Evolutionary conservation across 1,284 basidiomycete species (phyloP).

Genomic region (Lignosus rhinocerotis): DNA sequence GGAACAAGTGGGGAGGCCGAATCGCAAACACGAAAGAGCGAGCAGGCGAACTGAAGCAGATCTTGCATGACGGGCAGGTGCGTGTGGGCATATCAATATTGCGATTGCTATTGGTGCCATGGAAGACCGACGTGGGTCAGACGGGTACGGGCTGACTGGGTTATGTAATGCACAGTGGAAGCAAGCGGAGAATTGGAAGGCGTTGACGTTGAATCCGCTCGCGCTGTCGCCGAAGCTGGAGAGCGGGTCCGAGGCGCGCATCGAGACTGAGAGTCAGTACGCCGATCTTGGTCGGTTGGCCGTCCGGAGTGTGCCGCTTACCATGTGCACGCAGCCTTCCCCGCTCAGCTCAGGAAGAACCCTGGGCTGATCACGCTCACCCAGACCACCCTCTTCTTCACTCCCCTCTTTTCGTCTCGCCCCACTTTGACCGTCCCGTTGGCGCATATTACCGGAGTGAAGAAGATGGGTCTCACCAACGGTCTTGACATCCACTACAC

Average conservation of each 20-base stretch:
- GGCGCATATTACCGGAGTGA: constrained; percentile 51
- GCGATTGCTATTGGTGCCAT: not conserved
- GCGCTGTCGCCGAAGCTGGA: constrained; percentile 21
- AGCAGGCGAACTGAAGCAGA: constrained; percentile 42
- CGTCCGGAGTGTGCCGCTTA: constrained; percentile 8
- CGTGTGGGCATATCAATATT: too few species aligned
- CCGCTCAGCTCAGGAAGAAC: constrained; percentile 53
- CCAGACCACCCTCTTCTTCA: constrained; percentile 50
- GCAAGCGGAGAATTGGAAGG: constrained; percentile 26
- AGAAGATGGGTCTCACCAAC: constrained; percentile 54
- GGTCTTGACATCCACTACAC: constrained; percentile 52
- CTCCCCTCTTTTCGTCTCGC: constrained; percentile 47
- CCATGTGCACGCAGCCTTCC: constrained; percentile 47
- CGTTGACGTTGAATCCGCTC: too few species aligned
- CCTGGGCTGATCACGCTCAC: constrained; percentile 64
- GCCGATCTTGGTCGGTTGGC: not conserved
- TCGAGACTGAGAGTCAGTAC: constrained; percentile 45
- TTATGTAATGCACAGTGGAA: constrained; percentile 31
- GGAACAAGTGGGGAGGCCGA: constrained; percentile 57
- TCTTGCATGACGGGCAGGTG: constrained; percentile 41
- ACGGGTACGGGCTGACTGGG: not conserved
- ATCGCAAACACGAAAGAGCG: constrained; percentile 47
- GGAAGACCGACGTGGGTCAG: not conserved
- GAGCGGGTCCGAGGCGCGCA: constrained; percentile 19
- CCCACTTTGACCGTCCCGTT: constrained; percentile 50